Conservation (phyloP, 2,329 filamentous ascomycete species). For the Colletotrichum chlorophyti region DNA sequence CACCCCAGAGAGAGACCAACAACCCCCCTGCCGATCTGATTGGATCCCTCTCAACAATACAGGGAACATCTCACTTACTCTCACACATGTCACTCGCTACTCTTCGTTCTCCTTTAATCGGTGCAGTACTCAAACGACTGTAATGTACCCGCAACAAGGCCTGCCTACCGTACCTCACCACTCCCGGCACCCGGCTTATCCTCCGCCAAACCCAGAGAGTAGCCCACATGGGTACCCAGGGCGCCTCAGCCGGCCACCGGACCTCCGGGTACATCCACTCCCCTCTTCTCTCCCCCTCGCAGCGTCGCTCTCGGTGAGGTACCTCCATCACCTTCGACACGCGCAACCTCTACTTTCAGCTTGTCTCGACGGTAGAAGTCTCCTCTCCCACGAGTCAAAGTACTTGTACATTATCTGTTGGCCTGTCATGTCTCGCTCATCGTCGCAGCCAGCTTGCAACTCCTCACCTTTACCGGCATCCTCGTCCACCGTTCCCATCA, state of each 20-base stretch:
- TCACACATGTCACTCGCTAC: background rate
- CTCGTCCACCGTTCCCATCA: conserved; percentile 22
- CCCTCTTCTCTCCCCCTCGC: too few relatives aligned
- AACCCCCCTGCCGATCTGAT: conserved; percentile 20
- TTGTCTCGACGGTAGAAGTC: background rate
- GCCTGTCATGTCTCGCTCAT: too few relatives aligned
- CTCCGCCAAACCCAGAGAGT: conserved; percentile 12
- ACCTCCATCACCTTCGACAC: background rate
- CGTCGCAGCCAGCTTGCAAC: background rate
- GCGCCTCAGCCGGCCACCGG: conserved; percentile 10
- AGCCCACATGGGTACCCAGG: background rate
- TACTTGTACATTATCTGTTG: background rate
- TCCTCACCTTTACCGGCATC: background rate
- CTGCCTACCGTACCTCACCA: background rate
- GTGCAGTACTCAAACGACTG: too few relatives aligned
- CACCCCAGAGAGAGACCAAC: too few relatives aligned
- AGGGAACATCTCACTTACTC: background rate
- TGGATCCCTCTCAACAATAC: conserved; percentile 27
- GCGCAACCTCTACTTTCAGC: background rate
- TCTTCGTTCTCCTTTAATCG: too few relatives aligned
- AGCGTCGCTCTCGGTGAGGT: background rate
- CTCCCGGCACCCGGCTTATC: conserved; percentile 18
- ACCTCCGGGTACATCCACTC: conserved; percentile 26
- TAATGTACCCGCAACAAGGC: too few relatives aligned
- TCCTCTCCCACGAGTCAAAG: background rate